These are phyloP conservation scores for Lactarius psammicola DNA, from an alignment of 768 basidiomycete genomes.

Conservation along the genomic window DNA sequence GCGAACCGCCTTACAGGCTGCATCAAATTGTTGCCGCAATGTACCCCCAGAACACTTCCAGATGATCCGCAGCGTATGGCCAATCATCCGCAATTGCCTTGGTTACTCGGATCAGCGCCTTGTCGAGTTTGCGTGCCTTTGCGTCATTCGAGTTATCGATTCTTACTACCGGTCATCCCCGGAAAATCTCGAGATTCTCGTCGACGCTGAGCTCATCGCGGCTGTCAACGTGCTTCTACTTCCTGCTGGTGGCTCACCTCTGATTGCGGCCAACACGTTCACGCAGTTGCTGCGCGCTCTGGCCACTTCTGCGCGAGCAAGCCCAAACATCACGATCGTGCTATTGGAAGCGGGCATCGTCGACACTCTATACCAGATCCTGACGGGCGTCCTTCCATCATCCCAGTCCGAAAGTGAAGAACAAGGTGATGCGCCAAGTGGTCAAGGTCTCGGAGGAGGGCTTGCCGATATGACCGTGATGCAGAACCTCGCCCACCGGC, in stretches of 20 bases:
- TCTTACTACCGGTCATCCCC: conserved; percentile 83
- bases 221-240: conserved; percentile 84
- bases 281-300: conserved; percentile 84
- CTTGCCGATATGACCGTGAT: conserved; percentile 96
- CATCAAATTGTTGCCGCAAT: conserved; percentile 94
- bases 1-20: conserved; percentile 93
- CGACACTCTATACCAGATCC: conserved; percentile 88
- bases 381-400: conserved; percentile 90
- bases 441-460: conserved; percentile 84
- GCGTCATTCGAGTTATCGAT: conserved; percentile 92
- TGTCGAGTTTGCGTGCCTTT: conserved; percentile 95
- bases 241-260: conserved; percentile 81
- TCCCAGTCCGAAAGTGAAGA: conserved; percentile 51
- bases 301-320: conserved; percentile 83
- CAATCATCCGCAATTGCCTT: conserved; percentile 90
- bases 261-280: conserved; percentile 84
- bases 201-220: conserved; percentile 73
- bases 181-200: conserved; percentile 82
- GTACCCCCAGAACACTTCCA: conserved; percentile 84
- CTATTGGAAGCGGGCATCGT: conserved; percentile 92
- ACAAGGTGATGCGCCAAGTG: conserved; percentile 57
- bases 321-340: conserved; percentile 81
- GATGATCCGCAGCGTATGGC: conserved; percentile 87
- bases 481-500: conserved; percentile 93
- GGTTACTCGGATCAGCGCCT: conserved; percentile 91